Conservation (phyloP, 2,329 filamentous ascomycete species). For the Microcyclosporella mali region DNA sequence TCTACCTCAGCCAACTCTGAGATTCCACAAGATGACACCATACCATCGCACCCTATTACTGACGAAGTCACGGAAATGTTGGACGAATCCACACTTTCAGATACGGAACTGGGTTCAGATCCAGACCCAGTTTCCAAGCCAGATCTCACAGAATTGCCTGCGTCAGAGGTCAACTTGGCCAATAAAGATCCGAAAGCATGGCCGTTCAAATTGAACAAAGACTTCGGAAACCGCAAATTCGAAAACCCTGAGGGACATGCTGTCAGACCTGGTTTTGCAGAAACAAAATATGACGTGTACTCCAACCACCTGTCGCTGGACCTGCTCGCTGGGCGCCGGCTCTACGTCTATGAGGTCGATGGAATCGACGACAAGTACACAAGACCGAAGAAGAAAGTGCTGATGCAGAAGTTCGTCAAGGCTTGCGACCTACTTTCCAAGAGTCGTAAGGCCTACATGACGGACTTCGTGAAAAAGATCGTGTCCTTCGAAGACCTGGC, state of each 20-base stretch:
- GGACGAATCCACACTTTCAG: too few relatives aligned
- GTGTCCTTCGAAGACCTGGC: slow-evolving; percentile 1
- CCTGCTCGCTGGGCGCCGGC: background rate
- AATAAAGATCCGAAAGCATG: too few relatives aligned
- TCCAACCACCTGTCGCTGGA: background rate
- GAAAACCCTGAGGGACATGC: background rate
- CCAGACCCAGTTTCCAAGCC: too few relatives aligned
- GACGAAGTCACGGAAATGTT: too few relatives aligned
- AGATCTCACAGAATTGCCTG: too few relatives aligned
- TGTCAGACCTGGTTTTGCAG: background rate
- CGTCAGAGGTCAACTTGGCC: too few relatives aligned
- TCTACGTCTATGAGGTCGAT: background rate
- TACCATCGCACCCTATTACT: too few relatives aligned
- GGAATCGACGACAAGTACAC: background rate
- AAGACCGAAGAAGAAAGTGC: background rate
- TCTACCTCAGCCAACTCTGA: too few relatives aligned
- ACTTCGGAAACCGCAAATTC: background rate
- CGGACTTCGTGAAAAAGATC: slow-evolving; percentile 13
- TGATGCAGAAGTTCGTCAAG: background rate
- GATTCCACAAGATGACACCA: too few relatives aligned
- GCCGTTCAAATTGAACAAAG: too few relatives aligned
- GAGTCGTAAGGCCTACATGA: slow-evolving; percentile 3
- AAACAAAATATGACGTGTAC: background rate
- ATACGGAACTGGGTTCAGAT: too few relatives aligned
- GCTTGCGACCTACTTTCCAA: background rate